These are phyloP conservation scores for Albizia julibrissin DNA, from an alignment of 306 rosid genomes.

Conservation along the genomic window DNA sequence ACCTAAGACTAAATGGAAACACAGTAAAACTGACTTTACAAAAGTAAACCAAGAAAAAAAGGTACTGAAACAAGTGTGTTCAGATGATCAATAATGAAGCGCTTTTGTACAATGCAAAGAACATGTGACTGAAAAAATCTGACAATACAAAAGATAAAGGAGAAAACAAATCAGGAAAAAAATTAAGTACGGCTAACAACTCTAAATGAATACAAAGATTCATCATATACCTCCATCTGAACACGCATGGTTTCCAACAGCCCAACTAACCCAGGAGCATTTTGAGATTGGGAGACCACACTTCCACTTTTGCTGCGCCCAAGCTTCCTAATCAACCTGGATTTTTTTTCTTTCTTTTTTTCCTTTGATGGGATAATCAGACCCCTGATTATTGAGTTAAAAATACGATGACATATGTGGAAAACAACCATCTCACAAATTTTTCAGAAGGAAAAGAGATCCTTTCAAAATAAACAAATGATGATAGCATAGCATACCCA, in stretches of 20 bases:
- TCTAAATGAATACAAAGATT: slow-evolving; percentile 12
- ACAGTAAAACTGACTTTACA: background rate
- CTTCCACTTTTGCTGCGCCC: slow-evolving; percentile 93
- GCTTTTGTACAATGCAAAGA: background rate
- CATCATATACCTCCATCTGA: slow-evolving; percentile 85
- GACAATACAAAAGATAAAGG: background rate
- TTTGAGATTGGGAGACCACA: slow-evolving; percentile 74
- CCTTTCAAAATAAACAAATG: slow-evolving; percentile 23
- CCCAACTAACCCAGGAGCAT: slow-evolving; percentile 84
- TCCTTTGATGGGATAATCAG: slow-evolving; percentile 92
- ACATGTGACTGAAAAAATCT: background rate
- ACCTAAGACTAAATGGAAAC: slow-evolving; percentile 24
- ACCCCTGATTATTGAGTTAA: slow-evolving; percentile 60
- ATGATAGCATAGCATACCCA: slow-evolving; percentile 59
- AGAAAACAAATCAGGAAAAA: background rate
- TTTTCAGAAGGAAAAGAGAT: slow-evolving; percentile 25
- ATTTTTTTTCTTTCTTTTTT: slow-evolving; percentile 88
- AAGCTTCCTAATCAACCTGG: slow-evolving; percentile 87
- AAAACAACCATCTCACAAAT: slow-evolving; percentile 24
- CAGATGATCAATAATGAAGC: background rate
- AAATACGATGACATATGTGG: slow-evolving; percentile 9
- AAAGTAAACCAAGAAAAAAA: background rate
- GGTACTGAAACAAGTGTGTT: background rate
- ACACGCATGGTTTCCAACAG: slow-evolving; percentile 95
- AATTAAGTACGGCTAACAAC: background rate